Evolutionary conservation across 2,329 filamentous ascomycete species (phyloP).

Genomic region (Alternaria incomplexa): DNA sequence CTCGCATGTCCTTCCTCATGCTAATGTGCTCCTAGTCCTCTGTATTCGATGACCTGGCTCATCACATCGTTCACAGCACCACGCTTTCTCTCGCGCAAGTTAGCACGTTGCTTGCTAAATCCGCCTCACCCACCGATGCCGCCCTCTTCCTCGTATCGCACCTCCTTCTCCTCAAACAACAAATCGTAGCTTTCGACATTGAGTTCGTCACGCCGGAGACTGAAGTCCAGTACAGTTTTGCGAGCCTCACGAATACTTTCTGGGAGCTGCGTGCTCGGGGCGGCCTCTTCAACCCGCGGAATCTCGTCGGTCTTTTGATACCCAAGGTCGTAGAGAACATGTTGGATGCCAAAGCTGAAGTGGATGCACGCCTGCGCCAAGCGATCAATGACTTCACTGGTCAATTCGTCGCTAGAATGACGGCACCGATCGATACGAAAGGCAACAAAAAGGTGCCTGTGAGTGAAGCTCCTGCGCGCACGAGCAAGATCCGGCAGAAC

Average conservation of each 20-base stretch:
- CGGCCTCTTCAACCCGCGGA: conserved; percentile 69
- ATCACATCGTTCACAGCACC: conserved; percentile 87
- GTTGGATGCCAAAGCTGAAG: conserved; percentile 72
- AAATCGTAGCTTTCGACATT: conserved; percentile 95
- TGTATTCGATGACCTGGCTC: conserved; percentile 74
- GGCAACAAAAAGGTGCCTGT: conserved; percentile 30
- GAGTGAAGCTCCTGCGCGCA: conserved; percentile 36
- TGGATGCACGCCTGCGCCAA: conserved; percentile 66
- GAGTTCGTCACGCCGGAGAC: conserved; percentile 71
- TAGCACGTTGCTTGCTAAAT: conserved; percentile 71
- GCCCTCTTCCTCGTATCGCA: conserved; percentile 96
- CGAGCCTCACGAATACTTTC: conserved; percentile 69
- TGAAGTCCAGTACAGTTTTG: conserved; percentile 68
- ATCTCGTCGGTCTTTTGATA: conserved; percentile 66
- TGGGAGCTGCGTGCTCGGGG: conserved; percentile 70
- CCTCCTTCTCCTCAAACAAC: conserved; percentile 91
- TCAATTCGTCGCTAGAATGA: conserved; percentile 64
- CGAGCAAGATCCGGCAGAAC: conserved; percentile 57
- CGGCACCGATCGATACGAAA: conserved; percentile 50
- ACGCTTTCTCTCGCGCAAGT: conserved; percentile 82
- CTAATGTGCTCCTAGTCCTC: conserved; percentile 56
- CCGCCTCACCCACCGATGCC: conserved; percentile 71
- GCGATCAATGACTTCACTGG: conserved; percentile 72
- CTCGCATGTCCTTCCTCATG: neutral
- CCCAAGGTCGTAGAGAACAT: conserved; percentile 73